Evolutionary conservation across 305 asterid genomes (phyloP), one percentile per base, ranked within the genome.

Genomic region (Nicotiana rustica): DNA sequence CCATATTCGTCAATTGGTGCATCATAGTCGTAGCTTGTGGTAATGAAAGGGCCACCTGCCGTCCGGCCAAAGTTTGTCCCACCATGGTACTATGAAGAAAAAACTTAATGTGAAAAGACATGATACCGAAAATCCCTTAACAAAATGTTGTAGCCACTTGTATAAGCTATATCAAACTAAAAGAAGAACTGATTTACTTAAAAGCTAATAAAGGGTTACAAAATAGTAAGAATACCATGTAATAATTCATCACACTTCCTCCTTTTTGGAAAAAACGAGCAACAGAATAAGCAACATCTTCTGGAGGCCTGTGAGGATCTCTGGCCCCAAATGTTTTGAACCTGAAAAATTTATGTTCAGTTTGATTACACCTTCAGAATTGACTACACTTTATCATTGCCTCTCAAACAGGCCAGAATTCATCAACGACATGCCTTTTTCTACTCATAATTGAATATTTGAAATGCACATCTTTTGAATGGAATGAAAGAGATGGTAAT

Each of bases 11-110:
- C 99, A 81, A 95, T 92, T 77, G 99, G 99, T 55, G 99, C 99
- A 88, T 95, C 97, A 85, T 95, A 95, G 89, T 95, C 99, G 81
- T 95, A 95, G 88, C 99, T 95, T 71, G 98, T 95, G 86, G 98
- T 95, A 80, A 95, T 95, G 89, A 95, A 94, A 68, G 99, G 99
- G 69, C 99, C 99, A 86, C 99, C 99, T 75, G 99, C 85, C 81
- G 99, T 95, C 87, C 99, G 97, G 81, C 99, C 99, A 89, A 95
- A 95, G 92, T 95, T 95, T 68, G 99, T 95, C 62, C 99, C 99
- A 21, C 99, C 99, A 87, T 95, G 99, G 91, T 93, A 95, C 99
- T 95, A 79, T n/a, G 59, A 59, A 70, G 38, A 35, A 70, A 68
- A 19, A 13, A 35, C n/a, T 33, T 3, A 47, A 65, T 65, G 66